Evolutionary conservation across 2,329 filamentous ascomycete species (phyloP).

Genomic region (Botrytis fragariae): DNA sequence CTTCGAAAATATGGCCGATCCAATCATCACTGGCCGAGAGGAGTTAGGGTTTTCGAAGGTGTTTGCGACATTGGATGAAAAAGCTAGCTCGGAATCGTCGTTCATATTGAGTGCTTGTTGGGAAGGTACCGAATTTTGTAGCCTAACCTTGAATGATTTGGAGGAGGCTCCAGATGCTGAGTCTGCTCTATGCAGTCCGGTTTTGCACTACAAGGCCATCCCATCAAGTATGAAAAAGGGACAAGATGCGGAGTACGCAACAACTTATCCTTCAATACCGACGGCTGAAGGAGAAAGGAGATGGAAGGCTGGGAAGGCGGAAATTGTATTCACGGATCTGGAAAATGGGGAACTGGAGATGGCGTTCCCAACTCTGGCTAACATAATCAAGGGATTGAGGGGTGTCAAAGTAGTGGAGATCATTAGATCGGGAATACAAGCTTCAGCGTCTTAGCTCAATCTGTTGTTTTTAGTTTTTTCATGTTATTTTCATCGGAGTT

Average conservation of each 20-base stretch:
- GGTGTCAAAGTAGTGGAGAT: conserved; percentile 23
- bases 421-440: background rate
- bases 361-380: conserved; percentile 26
- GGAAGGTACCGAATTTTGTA: conserved; percentile 28
- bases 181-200: background rate
- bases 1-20: conserved; percentile 55
- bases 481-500: background rate
- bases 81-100: background rate
- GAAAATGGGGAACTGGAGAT: conserved; percentile 20
- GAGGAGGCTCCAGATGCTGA: background rate
- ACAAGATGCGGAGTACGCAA: background rate
- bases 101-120: conserved; percentile 27
- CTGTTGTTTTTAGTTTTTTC: background rate
- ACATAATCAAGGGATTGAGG: conserved; percentile 27
- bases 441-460: background rate
- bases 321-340: conserved; percentile 24
- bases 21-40: conserved; percentile 55
- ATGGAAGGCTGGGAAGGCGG: conserved; percentile 23
- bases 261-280: background rate
- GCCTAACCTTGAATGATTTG: conserved; percentile 19
- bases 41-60: conserved; percentile 57
- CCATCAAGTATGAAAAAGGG: background rate
- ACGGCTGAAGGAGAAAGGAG: conserved; percentile 18
- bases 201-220: background rate
- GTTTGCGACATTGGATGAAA: conserved; percentile 32